Evolutionary conservation across 2,329 filamentous ascomycete species (phyloP), one percentile per base, ranked within the genome.

Genomic region (Tolypocladium tundrense): DNA sequence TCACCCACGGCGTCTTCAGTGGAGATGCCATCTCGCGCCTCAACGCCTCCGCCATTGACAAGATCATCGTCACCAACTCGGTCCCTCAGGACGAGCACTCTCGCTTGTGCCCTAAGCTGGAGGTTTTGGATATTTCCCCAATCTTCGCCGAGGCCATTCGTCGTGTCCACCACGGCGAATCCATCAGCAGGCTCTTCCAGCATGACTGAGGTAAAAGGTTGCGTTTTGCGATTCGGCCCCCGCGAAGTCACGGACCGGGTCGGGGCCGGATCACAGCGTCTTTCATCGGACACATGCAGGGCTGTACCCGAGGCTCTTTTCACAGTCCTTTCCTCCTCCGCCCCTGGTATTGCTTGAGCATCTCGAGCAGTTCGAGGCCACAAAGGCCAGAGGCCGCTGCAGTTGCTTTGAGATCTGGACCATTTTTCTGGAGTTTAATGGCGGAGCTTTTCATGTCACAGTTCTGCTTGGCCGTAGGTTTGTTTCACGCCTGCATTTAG

Each of bases 121-220:
- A 96, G 72, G 88, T 97, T 54, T 77, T 99, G 61, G 93, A 97
- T 69, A 73, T 97, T 60, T 90, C 91, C 57, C 87, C 90, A 64
- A 87, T 97, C 59, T 97, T 97, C 71, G 92, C 90, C 60, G 93
- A 97, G 81, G 90, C 94, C 55, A 97, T 97, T 66, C 88, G 94
- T 62, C 86, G 94, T 62, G 93, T 97, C 59, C 94, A 99, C 75
- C 92, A 97, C 73, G 94, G 94, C 67, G 94, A 99, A 77, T 96
- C 91, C 68, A 96, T 99, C 75, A 96, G 91, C 71, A 90, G 94
- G 60, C 81, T 99, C 55, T 99, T 99, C 63, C 71, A 74, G 65
- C 70, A 73, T 59, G 60, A 63, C 63, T 69, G 53, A 63, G 56
- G 16, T 31, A 11, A 11, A 11, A 33, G 8, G 13, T 21, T 51